Conservation (phyloP, 2,329 filamentous ascomycete species). For the Fonsecaea multimorphosa region DNA sequence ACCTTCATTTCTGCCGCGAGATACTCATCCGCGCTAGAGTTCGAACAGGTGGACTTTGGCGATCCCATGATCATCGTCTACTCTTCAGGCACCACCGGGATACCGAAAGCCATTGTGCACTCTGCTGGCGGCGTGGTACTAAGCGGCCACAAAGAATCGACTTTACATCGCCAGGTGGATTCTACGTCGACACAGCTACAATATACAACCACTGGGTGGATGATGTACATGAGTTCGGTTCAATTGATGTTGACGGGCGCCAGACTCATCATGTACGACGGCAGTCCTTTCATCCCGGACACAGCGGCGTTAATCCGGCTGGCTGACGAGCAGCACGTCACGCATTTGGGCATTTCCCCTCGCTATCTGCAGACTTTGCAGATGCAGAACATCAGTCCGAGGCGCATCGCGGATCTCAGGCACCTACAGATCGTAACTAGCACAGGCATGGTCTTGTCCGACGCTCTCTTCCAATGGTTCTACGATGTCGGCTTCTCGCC, state of each 20-base stretch:
- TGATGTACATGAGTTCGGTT: conserved; percentile 74
- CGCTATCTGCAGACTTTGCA: conserved; percentile 77
- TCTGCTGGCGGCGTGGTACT: conserved; percentile 55
- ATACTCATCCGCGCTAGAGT: conserved; percentile 44
- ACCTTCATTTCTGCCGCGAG: conserved; percentile 46
- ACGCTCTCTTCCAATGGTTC: conserved; percentile 80
- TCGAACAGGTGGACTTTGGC: conserved; percentile 62
- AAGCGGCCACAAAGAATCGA: conserved; percentile 63
- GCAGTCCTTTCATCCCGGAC: conserved; percentile 77
- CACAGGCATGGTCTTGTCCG: conserved; percentile 81
- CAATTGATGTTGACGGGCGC: conserved; percentile 65
- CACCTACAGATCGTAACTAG: conserved; percentile 67
- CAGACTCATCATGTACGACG: conserved; percentile 76
- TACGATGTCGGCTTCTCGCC: conserved; percentile 73
- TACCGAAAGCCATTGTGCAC: conserved; percentile 85
- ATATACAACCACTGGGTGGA: conserved; percentile 79
- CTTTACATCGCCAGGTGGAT: conserved; percentile 57
- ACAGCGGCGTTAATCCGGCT: conserved; percentile 67
- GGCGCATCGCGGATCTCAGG: conserved; percentile 67
- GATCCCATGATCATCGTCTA: conserved; percentile 81
- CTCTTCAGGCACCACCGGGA: conserved; percentile 79
- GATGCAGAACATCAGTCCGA: conserved; percentile 67
- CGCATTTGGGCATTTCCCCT: conserved; percentile 75
- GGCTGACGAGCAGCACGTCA: conserved; percentile 68
- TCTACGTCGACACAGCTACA: conserved; percentile 58